phyloP scores from a whole-genome alignment of 495 filamentous ascomycete genomes.

The Astrocystis sublimbata region DNA sequence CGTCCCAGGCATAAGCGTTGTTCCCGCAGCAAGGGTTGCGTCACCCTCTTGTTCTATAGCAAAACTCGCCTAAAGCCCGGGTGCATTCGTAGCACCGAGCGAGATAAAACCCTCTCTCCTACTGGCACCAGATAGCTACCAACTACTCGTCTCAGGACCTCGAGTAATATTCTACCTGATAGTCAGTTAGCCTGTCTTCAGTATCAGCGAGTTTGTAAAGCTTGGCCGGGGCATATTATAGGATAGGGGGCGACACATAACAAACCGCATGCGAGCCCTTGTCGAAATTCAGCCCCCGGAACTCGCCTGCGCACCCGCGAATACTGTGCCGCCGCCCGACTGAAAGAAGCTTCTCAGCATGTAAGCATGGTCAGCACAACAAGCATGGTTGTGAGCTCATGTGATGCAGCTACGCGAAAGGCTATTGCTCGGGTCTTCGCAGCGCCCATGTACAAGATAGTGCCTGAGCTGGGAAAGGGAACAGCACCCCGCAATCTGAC shows the following conservation, averaged over 20 bases:
- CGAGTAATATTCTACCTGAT: too few relatives aligned
- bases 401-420: constrained; percentile 77
- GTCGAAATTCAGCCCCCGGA: constrained; percentile 63
- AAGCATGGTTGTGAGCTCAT: constrained; percentile 55
- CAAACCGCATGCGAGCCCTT: constrained; percentile 64
- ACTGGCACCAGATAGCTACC: constrained; percentile 65
- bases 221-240: not conserved
- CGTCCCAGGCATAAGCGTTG: constrained; percentile 58
- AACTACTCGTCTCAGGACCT: constrained; percentile 62
- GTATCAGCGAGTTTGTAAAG: constrained; percentile 43
- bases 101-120: constrained; percentile 61
- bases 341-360: constrained; percentile 65
- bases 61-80: constrained; percentile 61
- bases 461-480: constrained; percentile 60
- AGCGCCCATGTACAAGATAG: constrained; percentile 58
- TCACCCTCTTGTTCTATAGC: constrained; percentile 78
- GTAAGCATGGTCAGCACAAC: too few relatives aligned
- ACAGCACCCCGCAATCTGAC: constrained; percentile 54
- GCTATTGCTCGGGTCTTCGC: constrained; percentile 71
- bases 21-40: too few relatives aligned
- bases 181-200: constrained; percentile 52
- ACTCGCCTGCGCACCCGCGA: constrained; percentile 57
- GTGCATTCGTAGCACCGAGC: constrained; percentile 47
- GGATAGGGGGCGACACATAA: constrained; percentile 62
- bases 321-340: constrained; percentile 57